Percentiles rank a stretch among this genome's conserved stretches.
Evolutionary conservation across 1,284 basidiomycete species (phyloP).

Genomic region (Microstroma glucosiphilum): DNA sequence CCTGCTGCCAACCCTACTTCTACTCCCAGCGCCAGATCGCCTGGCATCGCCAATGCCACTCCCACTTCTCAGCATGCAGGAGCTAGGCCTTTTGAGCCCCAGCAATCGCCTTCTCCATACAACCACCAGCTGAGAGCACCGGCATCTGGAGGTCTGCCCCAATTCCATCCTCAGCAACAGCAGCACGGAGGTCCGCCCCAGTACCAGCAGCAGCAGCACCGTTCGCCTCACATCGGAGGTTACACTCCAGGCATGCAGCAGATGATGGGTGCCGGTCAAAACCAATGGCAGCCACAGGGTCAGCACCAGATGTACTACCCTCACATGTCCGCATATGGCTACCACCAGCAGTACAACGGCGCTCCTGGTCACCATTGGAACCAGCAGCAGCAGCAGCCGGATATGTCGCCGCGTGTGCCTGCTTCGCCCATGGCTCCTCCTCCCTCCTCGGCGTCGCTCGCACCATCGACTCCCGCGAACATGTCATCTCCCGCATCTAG

Average conservation of each 20-base stretch:
- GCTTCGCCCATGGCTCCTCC: conserved; percentile 33
- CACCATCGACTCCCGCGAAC: conserved; percentile 31
- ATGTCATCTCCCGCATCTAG: conserved; percentile 25
- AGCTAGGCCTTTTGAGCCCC: conserved; percentile 32
- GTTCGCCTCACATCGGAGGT: conserved; percentile 38
- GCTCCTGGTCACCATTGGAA: conserved; percentile 22
- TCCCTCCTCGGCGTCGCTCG: conserved; percentile 20
- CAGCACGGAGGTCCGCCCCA: background rate
- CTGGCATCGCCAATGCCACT: conserved; percentile 14
- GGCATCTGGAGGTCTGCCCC: conserved; percentile 13
- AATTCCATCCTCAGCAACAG: conserved; percentile 16
- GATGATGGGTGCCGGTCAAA: conserved; percentile 29
- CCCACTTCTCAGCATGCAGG: conserved; percentile 26
- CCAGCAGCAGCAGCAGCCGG: conserved; percentile 23
- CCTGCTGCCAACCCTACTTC: background rate
- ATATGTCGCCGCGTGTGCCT: conserved; percentile 41
- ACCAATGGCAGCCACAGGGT: conserved; percentile 2
- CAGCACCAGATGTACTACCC: conserved; percentile 35
- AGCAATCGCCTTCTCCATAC: conserved; percentile 29
- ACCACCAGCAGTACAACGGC: conserved; percentile 30
- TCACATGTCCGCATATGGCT: conserved; percentile 27
- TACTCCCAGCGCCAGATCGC: background rate
- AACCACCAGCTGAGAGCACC: conserved; percentile 12
- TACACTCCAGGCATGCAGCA: conserved; percentile 31
- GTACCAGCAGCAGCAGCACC: conserved; percentile 30